Evolutionary conservation across 108 stramenopile species (phyloP).

Genomic region (Conticribra weissflogii): DNA sequence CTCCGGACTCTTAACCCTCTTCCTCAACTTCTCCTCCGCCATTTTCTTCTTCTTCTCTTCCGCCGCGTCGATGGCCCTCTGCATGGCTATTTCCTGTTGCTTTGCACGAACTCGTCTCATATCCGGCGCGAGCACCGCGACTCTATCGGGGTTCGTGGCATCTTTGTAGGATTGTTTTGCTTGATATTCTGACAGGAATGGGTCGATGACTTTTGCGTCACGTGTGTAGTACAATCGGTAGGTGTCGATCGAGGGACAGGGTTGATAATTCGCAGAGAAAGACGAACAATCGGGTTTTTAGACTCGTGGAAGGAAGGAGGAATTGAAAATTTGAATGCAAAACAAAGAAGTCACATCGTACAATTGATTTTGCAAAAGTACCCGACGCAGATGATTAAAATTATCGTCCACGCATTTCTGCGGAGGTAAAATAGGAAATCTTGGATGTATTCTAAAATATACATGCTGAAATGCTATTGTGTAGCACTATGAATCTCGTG

Average conservation of each 20-base stretch:
- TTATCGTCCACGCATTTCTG: slow-evolving; percentile 51
- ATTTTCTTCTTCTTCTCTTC: slow-evolving; percentile 28
- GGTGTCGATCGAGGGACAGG: neutral
- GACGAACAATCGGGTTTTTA: neutral
- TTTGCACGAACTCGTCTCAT: slow-evolving; percentile 49
- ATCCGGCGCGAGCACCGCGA: slow-evolving; percentile 47
- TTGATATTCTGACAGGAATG: slow-evolving; percentile 27
- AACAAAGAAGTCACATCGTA: slow-evolving; percentile 10
- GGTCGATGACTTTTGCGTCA: slow-evolving; percentile 27
- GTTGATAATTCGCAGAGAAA: neutral
- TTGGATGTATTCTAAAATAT: neutral
- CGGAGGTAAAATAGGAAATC: slow-evolving; percentile 25
- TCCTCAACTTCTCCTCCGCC: slow-evolving; percentile 30
- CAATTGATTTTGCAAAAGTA: slow-evolving; percentile 30
- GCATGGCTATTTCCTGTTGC: slow-evolving; percentile 29
- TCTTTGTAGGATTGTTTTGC: slow-evolving; percentile 37
- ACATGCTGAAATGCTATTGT: too few species aligned
- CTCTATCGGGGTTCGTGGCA: slow-evolving; percentile 48
- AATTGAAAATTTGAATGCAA: neutral
- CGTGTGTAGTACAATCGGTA: neutral
- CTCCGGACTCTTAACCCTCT: slow-evolving; percentile 52
- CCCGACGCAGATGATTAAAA: slow-evolving; percentile 27
- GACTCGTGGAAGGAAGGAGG: neutral
- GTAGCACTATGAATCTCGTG: too few species aligned
- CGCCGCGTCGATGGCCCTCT: slow-evolving; percentile 27